phyloP scores from a whole-genome alignment of 2,329 filamentous ascomycete genomes.

The Rhynchosporium graminicola region DNA sequence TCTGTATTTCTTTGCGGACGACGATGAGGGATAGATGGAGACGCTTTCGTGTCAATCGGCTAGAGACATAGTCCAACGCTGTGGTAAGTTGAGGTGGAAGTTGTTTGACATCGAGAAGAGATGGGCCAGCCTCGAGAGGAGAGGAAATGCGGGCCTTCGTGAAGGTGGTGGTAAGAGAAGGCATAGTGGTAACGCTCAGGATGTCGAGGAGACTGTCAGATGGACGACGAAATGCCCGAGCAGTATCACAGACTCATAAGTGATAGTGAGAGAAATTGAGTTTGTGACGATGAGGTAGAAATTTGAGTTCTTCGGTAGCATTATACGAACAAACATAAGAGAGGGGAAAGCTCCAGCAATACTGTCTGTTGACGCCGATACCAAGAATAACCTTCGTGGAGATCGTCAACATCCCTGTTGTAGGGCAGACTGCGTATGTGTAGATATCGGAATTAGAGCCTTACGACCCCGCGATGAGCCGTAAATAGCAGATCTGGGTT shows the following conservation, averaged over 20 bases:
- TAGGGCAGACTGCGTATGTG: not conserved
- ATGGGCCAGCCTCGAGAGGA: conserved; percentile 62
- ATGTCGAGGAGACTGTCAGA: conserved; percentile 12
- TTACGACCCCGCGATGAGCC: conserved; percentile 7
- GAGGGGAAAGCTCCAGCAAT: conserved; percentile 3
- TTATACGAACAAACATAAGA: conserved; percentile 2
- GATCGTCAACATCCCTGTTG: conserved; percentile 17
- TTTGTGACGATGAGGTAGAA: conserved; percentile 18
- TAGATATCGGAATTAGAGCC: conserved; percentile 20
- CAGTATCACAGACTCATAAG: conserved; percentile 10
- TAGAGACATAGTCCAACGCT: conserved; percentile 60
- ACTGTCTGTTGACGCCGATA: conserved; percentile 15
- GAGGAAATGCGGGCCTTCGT: conserved; percentile 59
- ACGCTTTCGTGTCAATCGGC: conserved; percentile 55
- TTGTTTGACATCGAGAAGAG: conserved; percentile 57
- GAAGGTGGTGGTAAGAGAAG: conserved; percentile 23
- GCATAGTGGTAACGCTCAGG: not conserved
- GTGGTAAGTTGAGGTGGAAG: conserved; percentile 56
- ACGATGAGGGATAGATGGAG: conserved; percentile 60
- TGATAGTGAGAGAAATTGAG: not conserved
- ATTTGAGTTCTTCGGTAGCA: conserved; percentile 1
- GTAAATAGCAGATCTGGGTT: conserved; percentile 17
- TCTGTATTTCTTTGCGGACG: conserved; percentile 56
- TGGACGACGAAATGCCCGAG: not conserved
- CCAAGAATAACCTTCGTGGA: conserved; percentile 18